Conservation (phyloP, 2,329 filamentous ascomycete genomes). For the Thermothelomyces thermophilus region DNA sequence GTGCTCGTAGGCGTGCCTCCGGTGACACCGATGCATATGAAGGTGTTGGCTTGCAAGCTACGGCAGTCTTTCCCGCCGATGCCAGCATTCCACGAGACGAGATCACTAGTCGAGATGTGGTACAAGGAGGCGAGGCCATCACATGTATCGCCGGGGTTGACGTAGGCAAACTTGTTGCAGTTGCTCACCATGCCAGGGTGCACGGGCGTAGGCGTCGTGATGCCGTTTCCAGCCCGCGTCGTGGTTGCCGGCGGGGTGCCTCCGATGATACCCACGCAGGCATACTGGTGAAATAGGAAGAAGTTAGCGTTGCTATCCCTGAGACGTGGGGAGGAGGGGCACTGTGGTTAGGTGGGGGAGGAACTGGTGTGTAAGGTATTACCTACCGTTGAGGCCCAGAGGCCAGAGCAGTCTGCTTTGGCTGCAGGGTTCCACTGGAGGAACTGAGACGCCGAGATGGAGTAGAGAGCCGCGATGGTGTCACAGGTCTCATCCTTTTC, state of each 20-base stretch:
- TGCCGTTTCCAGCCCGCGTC: neutral
- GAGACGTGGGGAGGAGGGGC: neutral
- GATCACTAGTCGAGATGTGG: neutral
- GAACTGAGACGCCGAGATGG: constrained; percentile 6
- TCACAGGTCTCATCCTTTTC: constrained; percentile 8
- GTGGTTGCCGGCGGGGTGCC: neutral
- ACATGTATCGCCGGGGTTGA: neutral
- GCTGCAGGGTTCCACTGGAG: constrained; percentile 7
- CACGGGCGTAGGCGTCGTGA: constrained; percentile 1
- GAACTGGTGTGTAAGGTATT: too few relatives aligned
- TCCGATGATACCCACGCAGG: constrained; percentile 6
- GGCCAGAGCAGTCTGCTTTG: constrained; percentile 8
- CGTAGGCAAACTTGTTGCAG: constrained; percentile 8
- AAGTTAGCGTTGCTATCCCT: neutral
- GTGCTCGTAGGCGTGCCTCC: neutral
- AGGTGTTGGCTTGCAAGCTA: neutral
- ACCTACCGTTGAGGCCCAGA: constrained; percentile 6
- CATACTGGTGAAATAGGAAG: neutral
- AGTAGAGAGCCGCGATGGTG: constrained; percentile 8
- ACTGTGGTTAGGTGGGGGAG: neutral
- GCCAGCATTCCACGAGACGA: neutral
- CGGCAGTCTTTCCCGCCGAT: neutral
- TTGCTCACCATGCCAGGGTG: constrained; percentile 7
- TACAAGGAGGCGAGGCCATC: too few relatives aligned
- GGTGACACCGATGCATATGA: constrained; percentile 2